Evolutionary conservation across 225 moss, liverwort and hornwort genomes (phyloP).

Genomic region (Lunularia cruciata): DNA sequence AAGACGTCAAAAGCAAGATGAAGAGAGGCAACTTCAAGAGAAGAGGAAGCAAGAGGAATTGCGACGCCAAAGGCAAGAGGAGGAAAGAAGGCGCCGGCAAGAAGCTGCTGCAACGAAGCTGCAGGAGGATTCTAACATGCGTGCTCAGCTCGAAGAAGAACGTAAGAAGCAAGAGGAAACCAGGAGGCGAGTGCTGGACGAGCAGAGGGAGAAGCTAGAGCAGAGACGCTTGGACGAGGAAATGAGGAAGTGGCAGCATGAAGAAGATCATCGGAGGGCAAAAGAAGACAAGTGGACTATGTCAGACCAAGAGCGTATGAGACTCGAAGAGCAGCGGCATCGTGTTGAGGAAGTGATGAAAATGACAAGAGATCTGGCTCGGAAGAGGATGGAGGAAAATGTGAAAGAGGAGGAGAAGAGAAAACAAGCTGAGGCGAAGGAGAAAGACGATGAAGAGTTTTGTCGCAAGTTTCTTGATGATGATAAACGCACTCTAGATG

Average conservation of each 20-base stretch:
- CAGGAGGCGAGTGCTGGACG: conserved; percentile 11
- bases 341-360: conserved; percentile 35
- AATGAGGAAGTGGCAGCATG: conserved; percentile 31
- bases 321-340: conserved; percentile 24
- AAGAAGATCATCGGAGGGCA: conserved; percentile 24
- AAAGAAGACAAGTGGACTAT: conserved; percentile 26
- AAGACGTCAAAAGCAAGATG: conserved; percentile 23
- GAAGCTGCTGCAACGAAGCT: conserved; percentile 5
- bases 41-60: conserved; percentile 9
- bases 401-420: conserved; percentile 9
- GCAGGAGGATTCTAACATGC: conserved; percentile 2
- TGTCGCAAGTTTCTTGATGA: neutral
- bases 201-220: conserved; percentile 28
- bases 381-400: conserved; percentile 23
- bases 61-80: conserved; percentile 22
- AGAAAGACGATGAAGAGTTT: neutral
- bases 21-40: conserved; percentile 3
- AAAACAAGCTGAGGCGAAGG: neutral
- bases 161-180: conserved; percentile 4
- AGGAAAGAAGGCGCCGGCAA: conserved; percentile 10
- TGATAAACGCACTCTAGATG: conserved; percentile 6
- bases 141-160: conserved; percentile 4
- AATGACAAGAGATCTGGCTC: conserved; percentile 31
- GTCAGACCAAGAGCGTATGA: conserved; percentile 20
- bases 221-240: conserved; percentile 34